These are phyloP conservation scores for Rhododendron ferrugineum DNA, from an alignment of 148 eudicot genomes.

Conservation along the genomic window DNA sequence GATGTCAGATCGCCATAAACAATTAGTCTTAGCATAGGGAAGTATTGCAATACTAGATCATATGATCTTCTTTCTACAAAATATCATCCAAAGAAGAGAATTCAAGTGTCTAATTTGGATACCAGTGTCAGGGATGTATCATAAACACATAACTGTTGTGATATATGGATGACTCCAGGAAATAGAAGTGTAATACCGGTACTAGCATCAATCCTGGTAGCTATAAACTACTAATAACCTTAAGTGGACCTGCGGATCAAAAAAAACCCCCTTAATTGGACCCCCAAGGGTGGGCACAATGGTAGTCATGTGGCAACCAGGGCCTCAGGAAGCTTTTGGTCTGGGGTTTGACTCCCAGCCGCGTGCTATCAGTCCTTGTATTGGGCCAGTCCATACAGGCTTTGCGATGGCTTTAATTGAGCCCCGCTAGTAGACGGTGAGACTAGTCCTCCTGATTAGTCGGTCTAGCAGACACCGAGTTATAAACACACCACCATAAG, in stretches of 20 bases:
- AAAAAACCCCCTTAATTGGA: conserved; percentile 7
- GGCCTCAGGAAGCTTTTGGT: background rate
- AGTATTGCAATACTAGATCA: background rate
- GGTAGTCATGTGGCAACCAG: background rate
- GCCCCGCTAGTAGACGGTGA: background rate
- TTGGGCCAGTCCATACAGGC: background rate
- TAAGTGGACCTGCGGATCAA: background rate
- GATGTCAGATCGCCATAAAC: background rate
- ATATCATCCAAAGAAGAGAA: background rate
- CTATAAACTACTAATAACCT: conserved; percentile 21
- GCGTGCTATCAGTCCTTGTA: background rate
- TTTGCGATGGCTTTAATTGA: background rate
- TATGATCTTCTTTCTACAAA: background rate
- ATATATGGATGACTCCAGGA: background rate
- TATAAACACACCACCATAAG: background rate
- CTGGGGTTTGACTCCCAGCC: background rate
- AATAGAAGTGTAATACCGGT: background rate
- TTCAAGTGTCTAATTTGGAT: background rate
- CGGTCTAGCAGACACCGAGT: background rate
- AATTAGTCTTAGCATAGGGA: background rate
- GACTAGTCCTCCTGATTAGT: background rate
- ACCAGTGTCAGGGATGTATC: background rate
- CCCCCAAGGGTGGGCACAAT: background rate
- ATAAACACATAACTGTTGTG: background rate
- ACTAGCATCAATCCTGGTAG: background rate